Conservation (phyloP, 768 basidiomycete species). For the Rhizopogon sp. region DNA sequence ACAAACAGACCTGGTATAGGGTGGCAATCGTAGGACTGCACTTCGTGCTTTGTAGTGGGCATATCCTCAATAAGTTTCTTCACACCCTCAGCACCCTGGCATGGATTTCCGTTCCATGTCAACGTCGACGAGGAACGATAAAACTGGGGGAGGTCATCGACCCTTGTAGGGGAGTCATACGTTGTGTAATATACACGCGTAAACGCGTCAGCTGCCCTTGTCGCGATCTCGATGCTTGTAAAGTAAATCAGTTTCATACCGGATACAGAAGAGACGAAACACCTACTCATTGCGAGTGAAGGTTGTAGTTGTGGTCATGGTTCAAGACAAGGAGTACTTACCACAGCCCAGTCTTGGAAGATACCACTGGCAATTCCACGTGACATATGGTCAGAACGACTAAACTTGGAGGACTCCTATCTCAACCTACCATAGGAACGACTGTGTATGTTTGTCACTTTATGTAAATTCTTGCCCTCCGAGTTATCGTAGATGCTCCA, state of each 20-base stretch:
- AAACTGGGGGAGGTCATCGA: slow-evolving; percentile 73
- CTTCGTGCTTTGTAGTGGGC: slow-evolving; percentile 78
- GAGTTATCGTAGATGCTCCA: too few species aligned
- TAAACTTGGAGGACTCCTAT: too few species aligned
- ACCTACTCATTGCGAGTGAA: slow-evolving; percentile 59
- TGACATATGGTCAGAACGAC: too few species aligned
- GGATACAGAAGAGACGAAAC: slow-evolving; percentile 14
- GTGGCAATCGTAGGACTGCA: slow-evolving; percentile 87
- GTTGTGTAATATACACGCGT: slow-evolving; percentile 77
- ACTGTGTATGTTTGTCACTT: too few species aligned
- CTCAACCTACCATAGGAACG: too few species aligned
- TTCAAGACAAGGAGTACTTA: background rate
- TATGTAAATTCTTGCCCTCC: too few species aligned
- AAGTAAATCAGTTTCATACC: slow-evolving; percentile 3
- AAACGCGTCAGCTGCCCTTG: slow-evolving; percentile 79
- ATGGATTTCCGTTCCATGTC: slow-evolving; percentile 83
- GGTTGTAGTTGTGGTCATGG: slow-evolving; percentile 21
- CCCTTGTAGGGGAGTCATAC: slow-evolving; percentile 76
- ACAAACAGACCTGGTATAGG: slow-evolving; percentile 67
- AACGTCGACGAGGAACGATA: slow-evolving; percentile 74
- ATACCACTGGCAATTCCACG: too few species aligned
- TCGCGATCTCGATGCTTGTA: slow-evolving; percentile 77
- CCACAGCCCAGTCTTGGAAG: too few species aligned
- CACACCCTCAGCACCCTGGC: slow-evolving; percentile 67
- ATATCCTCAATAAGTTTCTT: slow-evolving; percentile 63